Base-by-base conservation (phyloP, 495 filamentous ascomycete species). In the Parathielavia hyrcaniae region DNA sequence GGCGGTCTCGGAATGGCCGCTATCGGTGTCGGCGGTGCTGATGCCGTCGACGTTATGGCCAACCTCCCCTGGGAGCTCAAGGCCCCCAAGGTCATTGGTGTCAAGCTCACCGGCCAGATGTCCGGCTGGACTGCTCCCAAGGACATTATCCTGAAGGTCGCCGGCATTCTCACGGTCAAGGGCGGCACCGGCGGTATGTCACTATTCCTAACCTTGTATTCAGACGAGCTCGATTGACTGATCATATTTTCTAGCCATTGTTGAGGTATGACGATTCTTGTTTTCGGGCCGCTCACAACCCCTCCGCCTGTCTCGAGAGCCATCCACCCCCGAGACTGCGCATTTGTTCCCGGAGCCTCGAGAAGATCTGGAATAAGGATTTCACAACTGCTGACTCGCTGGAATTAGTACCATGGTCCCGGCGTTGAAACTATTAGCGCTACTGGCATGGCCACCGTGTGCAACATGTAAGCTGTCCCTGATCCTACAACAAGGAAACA, bases 1-100 rank as follows among this genome's bases (percentile, higher is more conserved):
- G 93, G 95, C 81, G 93, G 93, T 83, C 86, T 97, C 62, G 92
- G 88, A 65, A 95, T 92, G 86, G 84, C 81, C 65, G 92, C 93
- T 61, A 95, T 98, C 68, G 93, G 93, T 84, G 93, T 97, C 60
- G 93, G 93, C 80, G 93, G 45, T 81, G 93, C 93, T 71, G 93
- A 98, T 77, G 93, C 93, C 55, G 93, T 98, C 62, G 93, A 98
- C 74, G 93, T 97, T 65, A 96, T 98, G 91, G 95, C 90, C 64
- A 88, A 90, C 76, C 84, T 96, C 57, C 92, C 93, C 36, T 97
- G 93, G 93, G 93, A 98, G 73, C 76, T 98, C 69, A 97, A 97
- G 82, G 93, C 95, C 50, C 93, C 93, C 55, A 96, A 96, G 76
- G 79, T 96, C 61, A 96, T 97, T 73, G 93, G 93, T 84, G 86